Conservation (phyloP, 176 grass and related monocot species). For the bread wheat (Triticum aestivum) region IWGSC_CS_RefSeq_v2.1 NC_057801.1:233826056-233826555, state of each 20-base stretch:
- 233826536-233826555: no score
- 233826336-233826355: not conserved
- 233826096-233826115: not conserved
- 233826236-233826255: not conserved
- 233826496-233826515: no score
- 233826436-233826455: no score
- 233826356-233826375: no score
- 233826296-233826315: not conserved
- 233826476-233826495: no score
- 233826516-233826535: no score
- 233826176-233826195: not conserved
- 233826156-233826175: not conserved
- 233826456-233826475: no score
- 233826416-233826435: no score
- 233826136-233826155: not conserved
- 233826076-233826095: not conserved
- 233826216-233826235: not conserved
- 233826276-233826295: not conserved
- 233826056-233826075: not conserved
- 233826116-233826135: not conserved
- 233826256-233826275: not conserved
- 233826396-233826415: no score
- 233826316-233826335: not conserved
- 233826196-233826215: not conserved
- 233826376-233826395: no score